phyloP scores from a whole-genome alignment of 768 basidiomycete genomes.

The Hortiboletus campestris region DNA sequence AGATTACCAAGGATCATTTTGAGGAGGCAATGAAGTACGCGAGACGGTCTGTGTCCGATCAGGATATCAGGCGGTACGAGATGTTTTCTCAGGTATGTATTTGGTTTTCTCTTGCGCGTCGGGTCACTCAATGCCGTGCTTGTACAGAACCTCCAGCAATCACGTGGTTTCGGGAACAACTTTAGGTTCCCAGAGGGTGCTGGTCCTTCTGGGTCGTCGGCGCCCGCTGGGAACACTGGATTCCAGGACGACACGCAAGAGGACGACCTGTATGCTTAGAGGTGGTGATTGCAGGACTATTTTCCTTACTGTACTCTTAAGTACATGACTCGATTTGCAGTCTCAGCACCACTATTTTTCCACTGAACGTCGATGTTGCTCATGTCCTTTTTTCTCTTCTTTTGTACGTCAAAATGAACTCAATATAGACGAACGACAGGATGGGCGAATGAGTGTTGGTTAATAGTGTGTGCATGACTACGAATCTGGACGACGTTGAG shows the following conservation, averaged over 20 bases:
- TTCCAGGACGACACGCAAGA: slow-evolving; percentile 86
- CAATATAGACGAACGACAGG: slow-evolving; percentile 5
- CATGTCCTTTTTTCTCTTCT: slow-evolving; percentile 6
- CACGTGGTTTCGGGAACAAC: slow-evolving; percentile 87
- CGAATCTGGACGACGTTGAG: background rate
- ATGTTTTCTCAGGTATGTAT: slow-evolving; percentile 85
- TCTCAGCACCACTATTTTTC: background rate
- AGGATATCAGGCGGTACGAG: slow-evolving; percentile 97
- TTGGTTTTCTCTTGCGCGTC: background rate
- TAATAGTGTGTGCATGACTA: background rate
- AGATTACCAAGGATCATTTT: slow-evolving; percentile 90
- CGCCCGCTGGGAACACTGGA: slow-evolving; percentile 63
- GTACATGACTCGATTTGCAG: background rate
- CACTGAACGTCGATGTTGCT: background rate
- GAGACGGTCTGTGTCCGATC: slow-evolving; percentile 93
- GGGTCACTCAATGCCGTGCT: background rate
- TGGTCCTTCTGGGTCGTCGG: slow-evolving; percentile 34
- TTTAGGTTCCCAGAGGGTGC: slow-evolving; percentile 97
- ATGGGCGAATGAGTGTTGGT: background rate
- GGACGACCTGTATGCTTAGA: slow-evolving; percentile 86
- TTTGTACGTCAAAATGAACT: slow-evolving; percentile 6
- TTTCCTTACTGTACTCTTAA: background rate
- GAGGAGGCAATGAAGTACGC: slow-evolving; percentile 99
- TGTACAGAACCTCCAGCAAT: slow-evolving; percentile 82
- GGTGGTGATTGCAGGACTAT: background rate